Conservation (phyloP, 805 yeast species). For the Candida odintsovae region DNA sequence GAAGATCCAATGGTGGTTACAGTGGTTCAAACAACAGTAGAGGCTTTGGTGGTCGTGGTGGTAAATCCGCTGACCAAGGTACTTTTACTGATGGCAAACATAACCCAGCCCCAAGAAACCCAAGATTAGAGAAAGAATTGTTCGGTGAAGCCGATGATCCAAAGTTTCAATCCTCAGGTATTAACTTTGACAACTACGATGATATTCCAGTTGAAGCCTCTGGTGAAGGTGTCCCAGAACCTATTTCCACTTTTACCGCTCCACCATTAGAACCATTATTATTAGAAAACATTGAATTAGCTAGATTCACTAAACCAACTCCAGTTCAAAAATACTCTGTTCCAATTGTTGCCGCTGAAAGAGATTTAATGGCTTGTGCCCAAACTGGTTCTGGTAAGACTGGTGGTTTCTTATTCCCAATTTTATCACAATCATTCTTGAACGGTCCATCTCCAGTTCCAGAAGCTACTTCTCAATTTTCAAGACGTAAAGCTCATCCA, state of each 20-base stretch:
- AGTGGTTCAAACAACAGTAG: constrained; percentile 18
- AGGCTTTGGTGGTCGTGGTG: constrained; percentile 28
- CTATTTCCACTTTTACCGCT: constrained; percentile 77
- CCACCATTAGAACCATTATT: constrained; percentile 89
- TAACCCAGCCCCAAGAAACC: constrained; percentile 70
- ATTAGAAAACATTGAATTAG: constrained; percentile 79
- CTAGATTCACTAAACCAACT: constrained; percentile 93
- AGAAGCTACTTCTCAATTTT: constrained; percentile 39
- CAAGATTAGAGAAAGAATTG: constrained; percentile 66
- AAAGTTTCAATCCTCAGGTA: constrained; percentile 85
- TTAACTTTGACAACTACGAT: constrained; percentile 97
- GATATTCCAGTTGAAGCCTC: constrained; percentile 98
- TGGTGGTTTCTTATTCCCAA: constrained; percentile 99
- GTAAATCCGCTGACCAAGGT: constrained; percentile 57
- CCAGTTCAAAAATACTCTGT: constrained; percentile 94
- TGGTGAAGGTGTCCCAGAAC: constrained; percentile 93
- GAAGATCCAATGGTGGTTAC: constrained; percentile 30
- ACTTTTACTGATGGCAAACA: constrained; percentile 84
- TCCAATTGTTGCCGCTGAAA: constrained; percentile 82
- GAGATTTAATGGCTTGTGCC: constrained; percentile 96
- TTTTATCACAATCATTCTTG: constrained; percentile 82
- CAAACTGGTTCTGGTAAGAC: constrained; percentile 99
- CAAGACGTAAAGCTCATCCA: constrained; percentile 81
- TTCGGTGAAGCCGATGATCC: constrained; percentile 73
- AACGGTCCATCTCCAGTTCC: constrained; percentile 74